These are phyloP conservation scores for Nakazawaea molendinolei DNA, from an alignment of 805 yeast species.

Conservation along the genomic window DNA sequence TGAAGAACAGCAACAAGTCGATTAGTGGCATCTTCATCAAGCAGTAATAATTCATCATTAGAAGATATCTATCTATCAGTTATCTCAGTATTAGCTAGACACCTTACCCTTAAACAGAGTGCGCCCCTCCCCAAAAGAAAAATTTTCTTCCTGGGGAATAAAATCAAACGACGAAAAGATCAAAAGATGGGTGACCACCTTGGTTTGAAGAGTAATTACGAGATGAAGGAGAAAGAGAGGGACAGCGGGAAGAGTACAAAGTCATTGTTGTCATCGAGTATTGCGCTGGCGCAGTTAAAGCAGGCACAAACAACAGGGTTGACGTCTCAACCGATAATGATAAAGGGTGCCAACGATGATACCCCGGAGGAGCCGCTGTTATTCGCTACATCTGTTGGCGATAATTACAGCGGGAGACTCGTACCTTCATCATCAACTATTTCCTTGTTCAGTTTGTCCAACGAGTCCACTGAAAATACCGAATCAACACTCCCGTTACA, in stretches of 20 bases:
- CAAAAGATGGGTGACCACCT: no score
- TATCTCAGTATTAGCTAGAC: no score
- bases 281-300: constrained; percentile 7
- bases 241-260: not conserved
- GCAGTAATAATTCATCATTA: no score
- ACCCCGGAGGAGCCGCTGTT: constrained; percentile 15
- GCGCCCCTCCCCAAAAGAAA: no score
- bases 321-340: constrained; percentile 3
- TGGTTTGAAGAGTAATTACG: no score
- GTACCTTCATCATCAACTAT: constrained; percentile 30
- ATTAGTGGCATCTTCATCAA: no score
- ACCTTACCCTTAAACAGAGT: no score
- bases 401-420: constrained; percentile 24
- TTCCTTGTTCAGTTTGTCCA: constrained; percentile 28
- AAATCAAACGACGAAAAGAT: no score
- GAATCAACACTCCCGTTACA: not conserved
- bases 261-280: constrained; percentile 8
- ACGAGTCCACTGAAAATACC: constrained; percentile 1
- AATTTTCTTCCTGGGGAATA: no score
- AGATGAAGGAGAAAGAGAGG: not conserved
- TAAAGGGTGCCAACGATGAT: not conserved
- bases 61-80: no score
- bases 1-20: no score
- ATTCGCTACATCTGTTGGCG: constrained; percentile 28
- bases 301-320: not conserved